A percentile compares a stretch with the other conserved stretches of the same genome.
Evolutionary conservation across 2,329 filamentous ascomycete species (phyloP).

Genomic region (Monilinia vaccinii-corymbosi): DNA sequence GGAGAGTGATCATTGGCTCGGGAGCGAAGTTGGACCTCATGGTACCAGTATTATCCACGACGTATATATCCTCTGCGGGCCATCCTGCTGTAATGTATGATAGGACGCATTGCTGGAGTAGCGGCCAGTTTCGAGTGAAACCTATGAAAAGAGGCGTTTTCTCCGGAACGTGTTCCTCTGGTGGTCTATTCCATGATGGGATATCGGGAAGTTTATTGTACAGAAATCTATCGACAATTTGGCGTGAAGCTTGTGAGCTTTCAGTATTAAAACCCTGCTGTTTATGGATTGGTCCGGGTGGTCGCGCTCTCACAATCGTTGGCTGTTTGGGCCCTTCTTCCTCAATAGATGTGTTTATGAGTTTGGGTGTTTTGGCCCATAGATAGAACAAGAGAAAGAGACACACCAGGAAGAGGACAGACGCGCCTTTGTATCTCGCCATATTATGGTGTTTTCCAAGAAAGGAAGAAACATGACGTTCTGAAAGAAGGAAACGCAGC

Average conservation of each 20-base stretch:
- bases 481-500: neutral
- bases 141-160: constrained; percentile 47
- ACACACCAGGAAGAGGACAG: neutral
- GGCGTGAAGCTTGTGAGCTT: neutral
- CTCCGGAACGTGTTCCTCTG: constrained; percentile 31
- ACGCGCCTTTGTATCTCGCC: neutral
- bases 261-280: neutral
- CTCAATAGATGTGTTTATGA: neutral
- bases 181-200: constrained; percentile 35
- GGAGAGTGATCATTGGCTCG: constrained; percentile 37
- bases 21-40: constrained; percentile 42
- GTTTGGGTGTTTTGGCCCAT: neutral
- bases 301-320: neutral
- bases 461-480: neutral
- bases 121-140: constrained; percentile 46
- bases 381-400: neutral
- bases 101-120: constrained; percentile 46
- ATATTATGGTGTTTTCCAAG: neutral
- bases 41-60: constrained; percentile 51
- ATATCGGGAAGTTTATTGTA: neutral
- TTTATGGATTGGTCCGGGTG: constrained; percentile 1
- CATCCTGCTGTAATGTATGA: constrained; percentile 51
- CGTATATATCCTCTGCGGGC: constrained; percentile 46
- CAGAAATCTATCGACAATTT: neutral
- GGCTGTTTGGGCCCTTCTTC: neutral